Conservation (phyloP, 495 filamentous ascomycete genomes). For the Penicillium pulvis region DNA sequence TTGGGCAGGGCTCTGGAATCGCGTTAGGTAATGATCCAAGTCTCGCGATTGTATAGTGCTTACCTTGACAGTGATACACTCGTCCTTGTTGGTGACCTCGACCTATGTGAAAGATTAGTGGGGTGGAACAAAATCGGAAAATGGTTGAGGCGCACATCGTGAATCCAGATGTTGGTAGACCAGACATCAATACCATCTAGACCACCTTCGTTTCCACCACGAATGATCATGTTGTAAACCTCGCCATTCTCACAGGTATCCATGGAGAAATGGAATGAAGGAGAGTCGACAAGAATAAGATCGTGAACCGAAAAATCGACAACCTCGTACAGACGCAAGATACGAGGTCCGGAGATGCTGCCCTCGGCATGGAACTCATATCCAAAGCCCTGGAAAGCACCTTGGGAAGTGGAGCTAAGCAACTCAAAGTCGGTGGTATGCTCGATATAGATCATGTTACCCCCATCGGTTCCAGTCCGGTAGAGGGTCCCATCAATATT, state of each 20-base stretch:
- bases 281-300: constrained; percentile 52
- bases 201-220: constrained; percentile 50
- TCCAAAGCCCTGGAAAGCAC: constrained; percentile 55
- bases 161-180: constrained; percentile 54
- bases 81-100: constrained; percentile 58
- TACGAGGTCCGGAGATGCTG: constrained; percentile 30
- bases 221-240: constrained; percentile 57
- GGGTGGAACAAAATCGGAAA: background rate
- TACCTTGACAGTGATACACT: constrained; percentile 56
- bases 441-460: constrained; percentile 55
- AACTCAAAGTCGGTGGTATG: constrained; percentile 53
- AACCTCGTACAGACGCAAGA: constrained; percentile 44
- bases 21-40: background rate
- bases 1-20: constrained; percentile 36
- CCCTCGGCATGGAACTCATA: constrained; percentile 42
- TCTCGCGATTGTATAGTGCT: background rate
- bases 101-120: constrained; percentile 35
- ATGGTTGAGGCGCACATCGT: constrained; percentile 39
- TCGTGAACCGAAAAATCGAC: constrained; percentile 54
- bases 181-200: constrained; percentile 55
- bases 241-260: constrained; percentile 52
- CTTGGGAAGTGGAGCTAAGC: constrained; percentile 47
- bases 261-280: constrained; percentile 50
- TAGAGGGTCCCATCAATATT: constrained; percentile 54
- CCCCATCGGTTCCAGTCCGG: constrained; percentile 43